Base-by-base conservation (phyloP, 2,329 filamentous ascomycete genomes). In the Aspergillus sp. region DNA sequence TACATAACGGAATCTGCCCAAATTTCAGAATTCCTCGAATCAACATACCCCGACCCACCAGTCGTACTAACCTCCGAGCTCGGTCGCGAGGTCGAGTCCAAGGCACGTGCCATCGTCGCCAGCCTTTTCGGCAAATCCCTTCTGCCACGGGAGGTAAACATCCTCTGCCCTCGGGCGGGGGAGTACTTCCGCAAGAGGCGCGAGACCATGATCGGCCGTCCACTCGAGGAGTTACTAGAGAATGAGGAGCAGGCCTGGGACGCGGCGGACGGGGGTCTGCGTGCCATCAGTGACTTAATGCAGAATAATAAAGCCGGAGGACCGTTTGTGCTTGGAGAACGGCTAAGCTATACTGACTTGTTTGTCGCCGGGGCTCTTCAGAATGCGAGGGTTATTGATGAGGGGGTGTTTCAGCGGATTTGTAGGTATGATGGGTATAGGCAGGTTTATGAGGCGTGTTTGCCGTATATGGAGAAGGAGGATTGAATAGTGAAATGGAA, bases 11-110 rank as follows among this genome's bases (percentile, higher is more conserved):
- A 76, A 60, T 78, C 77, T 3, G 49, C 49, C 11, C 61, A 65
- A 34, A 78, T 79, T 64, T 65, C 75, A 2, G 61, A 71, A 39
- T 79, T 79, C 59, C 68, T 79, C 45, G 75, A 78, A 53, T 65
- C 70, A 5, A 75, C 68, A 5, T 79, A 79, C 59, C 74, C 75
- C 9, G 56, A 68, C 7, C 73, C 67, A 1, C 62, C 73, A 5
- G 57, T 79, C 1, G 68, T 65, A 9, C 60, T 77, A 17, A 70
- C 61, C 1, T 77, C 75, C 1, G 69, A 70, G n/a, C 65, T 76
- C 1, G 74, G 74, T 37, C 59, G 54, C 24, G 61, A 72, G 50
- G 71, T 77, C 47, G 70, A 73, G 45, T n/a, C 62, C 1, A 64
- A 70, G 56, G 61, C 68, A 24, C 72, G 73, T n/a, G 54, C 60